phyloP scores from a whole-genome alignment of 192 early-diverging fungal species.

The Cetraspora pellucida region DNA sequence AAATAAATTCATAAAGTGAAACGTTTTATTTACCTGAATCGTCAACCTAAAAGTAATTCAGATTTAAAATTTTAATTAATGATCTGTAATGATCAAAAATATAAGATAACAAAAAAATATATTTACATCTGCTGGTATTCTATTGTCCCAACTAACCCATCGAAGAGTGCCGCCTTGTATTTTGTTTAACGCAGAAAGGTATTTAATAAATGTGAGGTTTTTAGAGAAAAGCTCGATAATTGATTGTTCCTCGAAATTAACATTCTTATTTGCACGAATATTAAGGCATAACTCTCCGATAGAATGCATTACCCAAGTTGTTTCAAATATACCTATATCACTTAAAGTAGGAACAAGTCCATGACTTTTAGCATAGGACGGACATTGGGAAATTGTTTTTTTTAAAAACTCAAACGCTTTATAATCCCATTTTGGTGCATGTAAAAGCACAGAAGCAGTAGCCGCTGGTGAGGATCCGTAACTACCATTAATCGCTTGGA shows the following conservation, averaged over 20 bases:
- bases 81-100: no score
- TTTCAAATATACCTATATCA: slow-evolving; percentile 29
- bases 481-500: slow-evolving; percentile 31
- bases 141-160: slow-evolving; percentile 25
- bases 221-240: background rate
- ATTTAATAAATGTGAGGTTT: background rate
- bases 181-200: background rate
- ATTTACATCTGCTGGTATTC: slow-evolving; percentile 20
- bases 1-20: no score
- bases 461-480: slow-evolving; percentile 24
- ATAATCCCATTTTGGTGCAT: background rate
- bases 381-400: background rate
- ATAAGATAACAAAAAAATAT: no score
- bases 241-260: background rate
- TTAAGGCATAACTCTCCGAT: background rate
- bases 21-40: no score
- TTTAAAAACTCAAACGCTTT: slow-evolving; percentile 14
- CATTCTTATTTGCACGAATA: background rate
- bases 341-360: slow-evolving; percentile 12
- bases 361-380: background rate
- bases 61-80: no score
- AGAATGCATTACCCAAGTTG: slow-evolving; percentile 5
- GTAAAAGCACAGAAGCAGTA: slow-evolving; percentile 15
- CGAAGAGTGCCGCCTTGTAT: slow-evolving; percentile 2
- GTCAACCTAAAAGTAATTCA: no score